Percentiles rank a stretch among this genome's conserved stretches.
These are phyloP conservation scores for Penicillium thymicola DNA, from an alignment of 2,329 filamentous ascomycete species.

Conservation along the genomic window DNA sequence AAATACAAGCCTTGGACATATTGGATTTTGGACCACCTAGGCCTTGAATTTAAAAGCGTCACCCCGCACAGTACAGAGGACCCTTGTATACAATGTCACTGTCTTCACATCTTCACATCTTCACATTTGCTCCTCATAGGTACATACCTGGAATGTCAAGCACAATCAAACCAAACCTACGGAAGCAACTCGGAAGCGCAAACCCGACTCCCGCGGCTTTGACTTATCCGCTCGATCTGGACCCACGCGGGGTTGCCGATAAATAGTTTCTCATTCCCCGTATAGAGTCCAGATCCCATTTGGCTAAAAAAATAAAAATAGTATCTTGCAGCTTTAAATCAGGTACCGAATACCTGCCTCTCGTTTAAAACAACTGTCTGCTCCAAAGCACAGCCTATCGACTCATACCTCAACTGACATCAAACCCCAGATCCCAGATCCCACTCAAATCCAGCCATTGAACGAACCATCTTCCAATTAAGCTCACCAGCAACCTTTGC, in stretches of 20 bases:
- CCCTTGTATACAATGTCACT: not conserved
- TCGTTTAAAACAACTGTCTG: not conserved
- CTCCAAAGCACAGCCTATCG: not conserved
- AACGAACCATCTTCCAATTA: not conserved
- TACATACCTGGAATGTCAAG: not conserved
- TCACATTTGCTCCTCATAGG: not conserved
- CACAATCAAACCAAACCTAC: not conserved
- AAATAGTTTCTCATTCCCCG: conserved; percentile 12
- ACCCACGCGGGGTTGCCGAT: conserved; percentile 21
- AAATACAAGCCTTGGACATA: not conserved
- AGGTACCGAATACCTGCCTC: not conserved
- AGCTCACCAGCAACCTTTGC: not conserved
- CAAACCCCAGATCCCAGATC: not conserved
- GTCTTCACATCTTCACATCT: not conserved
- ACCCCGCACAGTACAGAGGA: not conserved
- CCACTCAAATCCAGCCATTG: not conserved
- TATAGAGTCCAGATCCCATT: not conserved
- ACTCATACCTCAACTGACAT: not conserved
- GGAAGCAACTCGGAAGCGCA: not conserved
- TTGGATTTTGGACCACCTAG: not conserved
- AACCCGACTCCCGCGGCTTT: conserved; percentile 14
- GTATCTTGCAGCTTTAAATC: not conserved
- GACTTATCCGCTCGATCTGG: conserved; percentile 13
- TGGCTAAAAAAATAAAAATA: not conserved
- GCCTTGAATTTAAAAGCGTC: not conserved